Conservation (phyloP, 2,329 filamentous ascomycete genomes). For the Talaromyces amestolkiae region DNA sequence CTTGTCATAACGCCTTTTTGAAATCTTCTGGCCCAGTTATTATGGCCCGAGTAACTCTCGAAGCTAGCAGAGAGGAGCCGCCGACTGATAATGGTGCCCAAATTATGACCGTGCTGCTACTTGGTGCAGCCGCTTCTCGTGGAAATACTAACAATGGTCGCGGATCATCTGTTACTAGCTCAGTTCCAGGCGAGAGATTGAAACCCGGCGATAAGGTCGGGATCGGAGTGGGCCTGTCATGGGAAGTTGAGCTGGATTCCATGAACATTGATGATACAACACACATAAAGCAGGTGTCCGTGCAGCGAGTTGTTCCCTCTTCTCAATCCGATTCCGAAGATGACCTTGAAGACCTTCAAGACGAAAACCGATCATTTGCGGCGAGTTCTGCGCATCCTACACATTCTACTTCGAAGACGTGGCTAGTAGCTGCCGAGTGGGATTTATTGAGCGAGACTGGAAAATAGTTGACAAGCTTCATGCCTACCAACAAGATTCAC, state of each 20-base stretch:
- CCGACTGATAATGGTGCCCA: not conserved
- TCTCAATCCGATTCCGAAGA: conserved; percentile 10
- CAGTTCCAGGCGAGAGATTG: not conserved
- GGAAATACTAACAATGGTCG: not conserved
- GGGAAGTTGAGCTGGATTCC: conserved; percentile 34
- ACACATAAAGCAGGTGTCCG: not conserved
- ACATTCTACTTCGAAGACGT: conserved; percentile 23
- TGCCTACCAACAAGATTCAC: too few species aligned
- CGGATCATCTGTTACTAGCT: not conserved
- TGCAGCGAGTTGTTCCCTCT: conserved; percentile 6
- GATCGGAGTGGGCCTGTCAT: conserved; percentile 33
- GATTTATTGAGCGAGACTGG: conserved; percentile 25
- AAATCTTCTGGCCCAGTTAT: conserved; percentile 14
- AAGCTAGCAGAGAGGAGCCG: not conserved
- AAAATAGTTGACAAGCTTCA: not conserved
- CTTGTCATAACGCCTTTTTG: conserved; percentile 12
- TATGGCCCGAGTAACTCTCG: conserved; percentile 6
- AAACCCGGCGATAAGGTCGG: conserved; percentile 29
- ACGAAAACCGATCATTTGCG: not conserved
- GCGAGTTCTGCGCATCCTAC: not conserved
- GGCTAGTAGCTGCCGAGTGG: conserved; percentile 43
- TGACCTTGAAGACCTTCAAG: not conserved
- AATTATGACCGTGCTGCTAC: conserved; percentile 27
- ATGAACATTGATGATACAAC: not conserved
- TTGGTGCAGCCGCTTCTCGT: conserved; percentile 24